Percentiles rank a stretch among this genome's conserved stretches.
phyloP scores from a whole-genome alignment of 2,329 filamentous ascomycete species.

The Xylariaceae sp. region DNA sequence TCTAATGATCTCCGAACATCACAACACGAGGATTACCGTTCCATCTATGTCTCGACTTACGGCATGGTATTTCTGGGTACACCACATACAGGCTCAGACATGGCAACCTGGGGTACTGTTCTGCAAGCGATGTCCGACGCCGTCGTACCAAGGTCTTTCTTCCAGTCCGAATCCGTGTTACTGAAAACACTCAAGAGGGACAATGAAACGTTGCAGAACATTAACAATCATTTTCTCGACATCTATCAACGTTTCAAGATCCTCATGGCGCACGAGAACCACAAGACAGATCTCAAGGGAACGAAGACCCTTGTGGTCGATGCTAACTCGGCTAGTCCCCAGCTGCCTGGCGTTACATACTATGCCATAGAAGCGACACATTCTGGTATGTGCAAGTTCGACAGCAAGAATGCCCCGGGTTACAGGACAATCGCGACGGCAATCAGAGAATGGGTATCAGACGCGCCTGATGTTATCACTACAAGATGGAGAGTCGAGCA shows the following conservation, averaged over 20 bases:
- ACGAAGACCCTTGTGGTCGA: slow-evolving; percentile 63
- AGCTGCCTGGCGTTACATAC: slow-evolving; percentile 63
- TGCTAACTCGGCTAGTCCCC: slow-evolving; percentile 62
- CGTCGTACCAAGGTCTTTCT: slow-evolving; percentile 59
- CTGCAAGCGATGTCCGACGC: slow-evolving; percentile 63
- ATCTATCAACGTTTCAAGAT: slow-evolving; percentile 66
- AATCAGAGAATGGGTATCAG: slow-evolving; percentile 47
- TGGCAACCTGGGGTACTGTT: slow-evolving; percentile 62
- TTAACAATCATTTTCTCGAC: slow-evolving; percentile 67
- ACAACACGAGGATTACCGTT: slow-evolving; percentile 59
- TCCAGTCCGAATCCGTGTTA: slow-evolving; percentile 63
- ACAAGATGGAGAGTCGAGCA: slow-evolving; percentile 58
- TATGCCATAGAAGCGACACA: slow-evolving; percentile 54
- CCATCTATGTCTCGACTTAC: slow-evolving; percentile 69
- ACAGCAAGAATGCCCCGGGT: slow-evolving; percentile 58
- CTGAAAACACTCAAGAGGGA: slow-evolving; percentile 66
- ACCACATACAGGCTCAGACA: slow-evolving; percentile 64
- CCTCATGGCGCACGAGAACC: slow-evolving; percentile 71
- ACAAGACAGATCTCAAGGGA: slow-evolving; percentile 63
- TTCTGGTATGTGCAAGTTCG: slow-evolving; percentile 39
- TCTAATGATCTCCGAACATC: slow-evolving; percentile 56
- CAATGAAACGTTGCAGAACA: slow-evolving; percentile 68
- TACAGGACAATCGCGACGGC: slow-evolving; percentile 50
- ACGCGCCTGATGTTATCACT: slow-evolving; percentile 49
- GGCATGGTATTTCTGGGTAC: slow-evolving; percentile 73